Base-by-base conservation (phyloP, 2,329 filamentous ascomycete species). In the Fusarium pininemorale region DNA sequence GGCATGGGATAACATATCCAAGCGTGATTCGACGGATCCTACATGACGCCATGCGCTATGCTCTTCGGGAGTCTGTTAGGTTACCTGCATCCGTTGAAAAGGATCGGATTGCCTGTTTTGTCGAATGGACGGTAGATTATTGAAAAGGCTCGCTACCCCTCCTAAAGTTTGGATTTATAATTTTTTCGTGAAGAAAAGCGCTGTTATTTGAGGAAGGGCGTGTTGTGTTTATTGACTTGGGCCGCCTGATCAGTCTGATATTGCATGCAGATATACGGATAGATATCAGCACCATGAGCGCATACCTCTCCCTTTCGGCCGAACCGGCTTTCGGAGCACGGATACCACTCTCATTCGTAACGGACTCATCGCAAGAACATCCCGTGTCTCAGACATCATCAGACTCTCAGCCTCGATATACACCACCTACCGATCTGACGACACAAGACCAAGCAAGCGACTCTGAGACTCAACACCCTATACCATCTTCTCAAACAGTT, bases 401-500 rank as follows among this genome's bases (percentile, higher is more conserved):
- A 32, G 32, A 60, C 6, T 42, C 58, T 24, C 55, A 63, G 35
- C 37, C 74, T 30, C 58, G 63, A 74, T 42, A 59, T 42, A 62
- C 58, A 54, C 56, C 67, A 28, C 35, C 41, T 15, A 37, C 44
- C 28, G 41, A 65, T 37, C 47, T 61, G 3, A 45, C 64, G 3
- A 7, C 30, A 32, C 38, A 67, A 41, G 22, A 45, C 16, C 72
- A 73, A 63, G 48, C 67, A 37, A 54, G 42, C 48, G 58, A 70
- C 13, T 55, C 69, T 42, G 39, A 35, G 35, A 18, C 20, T 10
- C 48, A 20, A 20, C 54, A 24, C 9, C 39, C 24, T 37, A 62
- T 78, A 64, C 77, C 75, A 3, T 26, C 74, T 6, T 78, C 78
- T 8, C 88, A 90, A 66, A 83, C 83, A 12, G 87, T 85, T 1